Percentiles rank a stretch among this genome's conserved stretches.
Conservation (phyloP, 2,329 filamentous ascomycete genomes). For the Pezicula neosporulosa region DNA sequence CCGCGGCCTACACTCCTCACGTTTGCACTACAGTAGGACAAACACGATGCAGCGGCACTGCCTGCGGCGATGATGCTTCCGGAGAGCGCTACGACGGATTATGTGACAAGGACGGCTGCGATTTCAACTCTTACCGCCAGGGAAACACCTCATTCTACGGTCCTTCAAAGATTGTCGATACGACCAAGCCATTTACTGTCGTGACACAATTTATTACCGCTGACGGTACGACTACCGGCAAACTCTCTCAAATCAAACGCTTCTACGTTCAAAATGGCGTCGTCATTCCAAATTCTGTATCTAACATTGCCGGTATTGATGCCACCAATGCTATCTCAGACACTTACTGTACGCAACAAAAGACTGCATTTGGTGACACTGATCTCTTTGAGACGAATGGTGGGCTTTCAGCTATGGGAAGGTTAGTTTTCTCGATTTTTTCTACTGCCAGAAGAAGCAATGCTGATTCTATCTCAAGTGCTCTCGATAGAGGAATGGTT, state of each 20-base stretch:
- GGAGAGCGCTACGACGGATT: constrained; percentile 46
- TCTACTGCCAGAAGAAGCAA: too few species aligned
- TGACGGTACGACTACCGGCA: constrained; percentile 42
- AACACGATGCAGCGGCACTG: constrained; percentile 34
- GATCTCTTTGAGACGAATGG: constrained; percentile 51
- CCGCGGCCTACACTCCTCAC: constrained; percentile 56
- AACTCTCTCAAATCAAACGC: constrained; percentile 50
- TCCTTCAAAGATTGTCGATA: constrained; percentile 49
- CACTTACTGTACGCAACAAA: constrained; percentile 52
- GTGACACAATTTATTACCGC: constrained; percentile 56
- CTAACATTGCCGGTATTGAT: constrained; percentile 40
- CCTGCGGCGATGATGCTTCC: constrained; percentile 36
- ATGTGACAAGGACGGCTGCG: constrained; percentile 60
- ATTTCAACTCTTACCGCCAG: constrained; percentile 59
- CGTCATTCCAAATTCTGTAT: constrained; percentile 47
- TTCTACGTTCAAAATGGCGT: constrained; percentile 53
- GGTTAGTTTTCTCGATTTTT: too few species aligned
- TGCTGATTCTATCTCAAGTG: constrained; percentile 21
- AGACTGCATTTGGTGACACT: constrained; percentile 51
- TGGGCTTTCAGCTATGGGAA: constrained; percentile 51
- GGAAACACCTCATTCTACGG: constrained; percentile 55
- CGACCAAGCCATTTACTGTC: constrained; percentile 49
- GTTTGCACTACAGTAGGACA: constrained; percentile 43
- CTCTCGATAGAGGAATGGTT: constrained; percentile 56
- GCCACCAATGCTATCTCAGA: constrained; percentile 50